phyloP scores from a whole-genome alignment of 2,329 filamentous ascomycete genomes.

The Sclerotinia glacialis region DNA sequence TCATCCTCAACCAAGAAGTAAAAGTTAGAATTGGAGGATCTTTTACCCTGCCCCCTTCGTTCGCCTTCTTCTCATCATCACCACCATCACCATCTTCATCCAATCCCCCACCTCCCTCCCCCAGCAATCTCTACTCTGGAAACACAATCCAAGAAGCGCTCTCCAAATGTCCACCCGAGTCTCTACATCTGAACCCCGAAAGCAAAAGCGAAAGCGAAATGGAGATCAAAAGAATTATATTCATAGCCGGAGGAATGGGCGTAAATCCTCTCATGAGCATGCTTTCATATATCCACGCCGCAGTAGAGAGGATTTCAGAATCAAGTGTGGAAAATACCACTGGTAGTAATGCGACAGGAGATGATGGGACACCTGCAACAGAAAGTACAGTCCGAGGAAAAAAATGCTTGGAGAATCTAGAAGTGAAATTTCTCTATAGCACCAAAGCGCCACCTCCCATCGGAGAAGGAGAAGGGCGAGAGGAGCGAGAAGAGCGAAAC shows the following conservation, averaged over 20 bases:
- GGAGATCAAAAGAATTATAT: neutral
- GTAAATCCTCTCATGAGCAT: constrained; percentile 2
- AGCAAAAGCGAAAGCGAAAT: no score
- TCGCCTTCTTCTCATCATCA: no score
- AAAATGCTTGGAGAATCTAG: neutral
- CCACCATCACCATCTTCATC: no score
- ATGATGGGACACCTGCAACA: neutral
- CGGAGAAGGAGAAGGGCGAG: neutral
- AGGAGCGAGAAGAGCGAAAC: neutral
- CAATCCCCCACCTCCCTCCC: no score
- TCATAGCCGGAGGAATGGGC: constrained; percentile 7
- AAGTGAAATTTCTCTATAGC: neutral
- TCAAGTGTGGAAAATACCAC: no score
- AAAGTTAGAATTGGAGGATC: neutral
- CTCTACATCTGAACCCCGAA: no score
- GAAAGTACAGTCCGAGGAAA: no score
- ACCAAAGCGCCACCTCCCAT: neutral
- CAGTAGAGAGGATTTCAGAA: neutral
- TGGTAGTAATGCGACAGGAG: neutral
- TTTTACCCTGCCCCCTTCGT: neutral
- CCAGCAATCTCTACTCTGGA: no score
- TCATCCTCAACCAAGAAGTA: neutral
- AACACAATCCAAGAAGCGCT: no score
- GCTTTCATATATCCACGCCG: neutral
- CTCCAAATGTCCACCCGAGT: no score